Evolutionary conservation across 805 yeast genomes (phyloP), one percentile per base, ranked within the genome.

Genomic region (Saccharomycopsis sp.): DNA sequence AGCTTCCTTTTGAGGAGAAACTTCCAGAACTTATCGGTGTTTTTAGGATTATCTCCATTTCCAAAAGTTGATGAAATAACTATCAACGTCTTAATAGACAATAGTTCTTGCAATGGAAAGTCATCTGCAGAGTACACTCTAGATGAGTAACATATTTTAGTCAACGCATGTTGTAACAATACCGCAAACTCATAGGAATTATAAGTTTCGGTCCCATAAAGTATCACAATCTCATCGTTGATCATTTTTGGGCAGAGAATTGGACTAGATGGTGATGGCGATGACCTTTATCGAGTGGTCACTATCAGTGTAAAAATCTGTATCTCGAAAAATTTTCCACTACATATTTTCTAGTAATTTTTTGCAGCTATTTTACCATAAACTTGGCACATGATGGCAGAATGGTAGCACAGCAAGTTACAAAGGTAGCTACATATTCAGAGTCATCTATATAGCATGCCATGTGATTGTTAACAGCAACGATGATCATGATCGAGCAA

Each of bases 141-240:
- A 15, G 85, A 80, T 53, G 66, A 71, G 64, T 81, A 77, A 64
- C 80, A 79, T 54, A 75, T 70, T 63, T 87, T 77, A 55, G 80
- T 80, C 53, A 88, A 76, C 47, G 77, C 74, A 58, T 79, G 75
- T 17, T 83, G 78, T 23, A 92, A 72, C 35, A 82, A 76, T 47
- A 79, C 78, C 0, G 97, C 97, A 66, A 82, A 85, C 65, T 93
- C 97, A 66, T 87, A 88, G 0, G 97, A 80, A 66, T 88, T 92
- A 0, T 97, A 98, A 0, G 97, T 89, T 68, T 92, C 98, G 1
- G 97, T 85, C 0, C 97, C 97, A 70, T 87, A 92, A 0, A 94
- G 73, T 3, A 94, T 81, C 19, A 83, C 82, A 9, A 87, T 74
- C 47, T 55, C 25, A 14, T 38, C 53, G 24, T 15, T 19, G 3